Percentiles rank a stretch among this genome's conserved stretches.
Evolutionary conservation across 2,329 filamentous ascomycete species (phyloP).

Genomic region (Colletotrichum sp.): DNA sequence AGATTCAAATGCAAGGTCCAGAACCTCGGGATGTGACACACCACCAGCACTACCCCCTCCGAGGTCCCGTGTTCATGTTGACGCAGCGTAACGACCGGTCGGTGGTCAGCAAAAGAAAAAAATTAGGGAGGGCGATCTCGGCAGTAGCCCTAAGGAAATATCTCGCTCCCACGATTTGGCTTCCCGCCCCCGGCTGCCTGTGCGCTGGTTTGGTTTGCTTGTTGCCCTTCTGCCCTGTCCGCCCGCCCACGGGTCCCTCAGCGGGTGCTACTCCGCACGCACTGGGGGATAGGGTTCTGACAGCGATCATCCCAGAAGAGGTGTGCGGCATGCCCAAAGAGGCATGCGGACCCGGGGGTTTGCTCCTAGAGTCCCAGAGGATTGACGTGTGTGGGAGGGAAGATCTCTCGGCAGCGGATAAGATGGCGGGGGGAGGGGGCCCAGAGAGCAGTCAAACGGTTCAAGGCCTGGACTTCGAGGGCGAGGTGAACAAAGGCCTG

Average conservation of each 20-base stretch:
- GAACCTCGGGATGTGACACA: constrained; percentile 10
- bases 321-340: not conserved
- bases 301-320: constrained; percentile 14
- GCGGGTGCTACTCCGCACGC: not conserved
- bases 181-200: not conserved
- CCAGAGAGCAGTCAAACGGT: not conserved
- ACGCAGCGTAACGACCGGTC: not conserved
- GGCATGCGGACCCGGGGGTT: constrained; percentile 16
- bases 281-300: constrained; percentile 13
- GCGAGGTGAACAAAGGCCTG: not conserved
- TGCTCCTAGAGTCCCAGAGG: not conserved
- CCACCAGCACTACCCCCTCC: not conserved
- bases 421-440: not conserved
- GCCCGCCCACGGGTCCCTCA: not conserved
- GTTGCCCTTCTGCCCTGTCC: not conserved
- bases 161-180: not conserved
- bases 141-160: not conserved
- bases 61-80: not conserved
- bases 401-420: not conserved
- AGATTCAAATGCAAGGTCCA: not conserved
- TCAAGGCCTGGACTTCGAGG: not conserved
- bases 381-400: not conserved
- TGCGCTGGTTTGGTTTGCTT: not conserved
- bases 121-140: not conserved
- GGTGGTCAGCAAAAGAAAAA: not conserved